phyloP scores from a whole-genome alignment of 371 early-diverging fungal genomes.

The Mucor piriformis region DNA sequence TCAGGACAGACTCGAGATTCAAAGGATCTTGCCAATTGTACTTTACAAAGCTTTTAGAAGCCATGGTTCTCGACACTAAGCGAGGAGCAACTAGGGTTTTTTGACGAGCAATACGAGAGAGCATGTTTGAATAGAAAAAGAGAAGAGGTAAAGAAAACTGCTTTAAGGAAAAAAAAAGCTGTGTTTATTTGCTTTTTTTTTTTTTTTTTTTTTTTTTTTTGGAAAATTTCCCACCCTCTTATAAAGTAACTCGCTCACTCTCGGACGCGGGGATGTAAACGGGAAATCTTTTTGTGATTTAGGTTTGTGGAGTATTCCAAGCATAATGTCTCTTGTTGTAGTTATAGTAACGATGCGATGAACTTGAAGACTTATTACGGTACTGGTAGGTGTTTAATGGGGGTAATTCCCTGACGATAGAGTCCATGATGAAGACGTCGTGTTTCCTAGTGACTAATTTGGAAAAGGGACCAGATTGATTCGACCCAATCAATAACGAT shows the following conservation, averaged over 20 bases:
- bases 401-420: conserved; percentile 11
- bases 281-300: background rate
- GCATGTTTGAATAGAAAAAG: background rate
- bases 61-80: conserved; percentile 38
- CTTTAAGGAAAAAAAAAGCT: background rate
- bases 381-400: background rate
- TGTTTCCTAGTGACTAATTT: conserved; percentile 16
- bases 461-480: conserved; percentile 20
- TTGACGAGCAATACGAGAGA: conserved; percentile 19
- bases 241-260: background rate
- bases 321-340: background rate
- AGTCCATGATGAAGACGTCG: conserved; percentile 30
- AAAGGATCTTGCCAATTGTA: conserved; percentile 96
- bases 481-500: conserved; percentile 43
- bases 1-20: conserved; percentile 81
- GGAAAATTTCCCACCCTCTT: conserved; percentile 3
- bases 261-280: background rate
- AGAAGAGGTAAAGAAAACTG: background rate
- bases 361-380: conserved; percentile 3
- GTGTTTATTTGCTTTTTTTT: background rate
- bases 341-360: background rate
- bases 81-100: conserved; percentile 8
- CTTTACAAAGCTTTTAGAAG: conserved; percentile 68
- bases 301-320: background rate
- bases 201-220: background rate